These are phyloP conservation scores for Suillus discolor DNA, from an alignment of 768 basidiomycete species.

Conservation along the genomic window DNA sequence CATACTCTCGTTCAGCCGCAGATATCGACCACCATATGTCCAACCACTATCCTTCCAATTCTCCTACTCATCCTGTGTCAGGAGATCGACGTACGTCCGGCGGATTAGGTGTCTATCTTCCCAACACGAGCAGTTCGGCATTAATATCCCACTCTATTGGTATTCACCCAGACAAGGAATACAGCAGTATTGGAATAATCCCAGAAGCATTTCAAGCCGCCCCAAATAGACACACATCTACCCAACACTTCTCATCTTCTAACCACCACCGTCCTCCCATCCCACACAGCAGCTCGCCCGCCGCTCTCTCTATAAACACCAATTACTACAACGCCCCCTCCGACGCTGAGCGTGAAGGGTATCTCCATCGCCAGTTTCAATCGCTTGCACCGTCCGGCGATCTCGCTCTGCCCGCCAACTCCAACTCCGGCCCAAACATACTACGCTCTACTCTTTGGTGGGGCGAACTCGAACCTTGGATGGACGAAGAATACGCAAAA, in stretches of 20 bases:
- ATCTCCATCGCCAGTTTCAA: constrained; percentile 20
- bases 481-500: constrained; percentile 95
- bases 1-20: constrained; percentile 26
- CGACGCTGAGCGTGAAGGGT: constrained; percentile 25
- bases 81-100: constrained; percentile 27
- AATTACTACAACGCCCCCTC: constrained; percentile 19
- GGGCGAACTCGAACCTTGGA: constrained; percentile 92
- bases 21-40: constrained; percentile 35
- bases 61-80: constrained; percentile 13
- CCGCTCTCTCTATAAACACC: constrained; percentile 20
- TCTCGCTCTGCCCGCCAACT: constrained; percentile 28
- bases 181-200: constrained; percentile 23
- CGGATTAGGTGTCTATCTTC: constrained; percentile 17
- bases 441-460: constrained; percentile 76
- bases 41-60: constrained; percentile 20
- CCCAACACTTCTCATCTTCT: constrained; percentile 39
- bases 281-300: constrained; percentile 25
- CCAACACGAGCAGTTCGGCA: constrained; percentile 29
- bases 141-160: constrained; percentile 34
- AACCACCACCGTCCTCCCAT: constrained; percentile 44
- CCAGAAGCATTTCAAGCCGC: constrained; percentile 34
- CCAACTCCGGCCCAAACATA: constrained; percentile 27
- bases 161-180: constrained; percentile 42
- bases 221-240: constrained; percentile 37
- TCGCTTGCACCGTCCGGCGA: constrained; percentile 16